These are phyloP conservation scores for Amphirosellinia nigrospora DNA, from an alignment of 495 filamentous ascomycete species.

Conservation along the genomic window DNA sequence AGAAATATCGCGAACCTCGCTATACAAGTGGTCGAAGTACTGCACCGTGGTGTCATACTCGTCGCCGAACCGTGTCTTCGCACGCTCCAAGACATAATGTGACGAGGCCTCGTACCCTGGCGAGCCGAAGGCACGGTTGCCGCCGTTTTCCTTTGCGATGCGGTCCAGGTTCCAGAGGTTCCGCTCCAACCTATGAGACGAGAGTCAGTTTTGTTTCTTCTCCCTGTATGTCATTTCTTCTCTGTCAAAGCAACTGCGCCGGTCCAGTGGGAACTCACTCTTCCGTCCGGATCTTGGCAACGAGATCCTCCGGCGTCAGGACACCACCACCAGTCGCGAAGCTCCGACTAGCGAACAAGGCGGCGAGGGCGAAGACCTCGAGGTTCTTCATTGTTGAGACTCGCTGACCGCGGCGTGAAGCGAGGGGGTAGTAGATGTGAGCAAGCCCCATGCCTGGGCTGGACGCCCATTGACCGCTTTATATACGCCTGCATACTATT, in stretches of 20 bases:
- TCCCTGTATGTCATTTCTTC: not conserved
- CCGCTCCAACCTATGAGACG: slow-evolving; percentile 28
- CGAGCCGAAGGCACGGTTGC: slow-evolving; percentile 48
- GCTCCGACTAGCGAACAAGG: slow-evolving; percentile 28
- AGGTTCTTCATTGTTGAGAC: slow-evolving; percentile 19
- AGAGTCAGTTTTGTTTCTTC: not conserved
- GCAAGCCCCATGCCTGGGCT: not conserved
- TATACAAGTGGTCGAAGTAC: slow-evolving; percentile 32
- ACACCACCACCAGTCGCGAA: slow-evolving; percentile 28
- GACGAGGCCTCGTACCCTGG: slow-evolving; percentile 46
- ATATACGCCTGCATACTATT: slow-evolving; percentile 6
- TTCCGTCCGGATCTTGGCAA: slow-evolving; percentile 36
- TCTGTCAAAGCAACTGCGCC: too few relatives aligned
- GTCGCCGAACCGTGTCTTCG: slow-evolving; percentile 39
- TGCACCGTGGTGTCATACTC: slow-evolving; percentile 35
- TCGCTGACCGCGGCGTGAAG: not conserved
- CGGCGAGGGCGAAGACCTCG: slow-evolving; percentile 13
- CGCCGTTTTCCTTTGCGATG: slow-evolving; percentile 43
- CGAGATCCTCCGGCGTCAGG: slow-evolving; percentile 37
- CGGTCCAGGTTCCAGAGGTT: slow-evolving; percentile 45
- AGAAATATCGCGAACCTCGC: slow-evolving; percentile 37
- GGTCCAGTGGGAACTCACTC: slow-evolving; percentile 29
- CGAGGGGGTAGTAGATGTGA: not conserved
- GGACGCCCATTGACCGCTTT: slow-evolving; percentile 9
- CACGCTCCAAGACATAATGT: slow-evolving; percentile 47